Conservation (phyloP, 192 early-diverging fungal species). For the Coemansia sp. region DNA sequence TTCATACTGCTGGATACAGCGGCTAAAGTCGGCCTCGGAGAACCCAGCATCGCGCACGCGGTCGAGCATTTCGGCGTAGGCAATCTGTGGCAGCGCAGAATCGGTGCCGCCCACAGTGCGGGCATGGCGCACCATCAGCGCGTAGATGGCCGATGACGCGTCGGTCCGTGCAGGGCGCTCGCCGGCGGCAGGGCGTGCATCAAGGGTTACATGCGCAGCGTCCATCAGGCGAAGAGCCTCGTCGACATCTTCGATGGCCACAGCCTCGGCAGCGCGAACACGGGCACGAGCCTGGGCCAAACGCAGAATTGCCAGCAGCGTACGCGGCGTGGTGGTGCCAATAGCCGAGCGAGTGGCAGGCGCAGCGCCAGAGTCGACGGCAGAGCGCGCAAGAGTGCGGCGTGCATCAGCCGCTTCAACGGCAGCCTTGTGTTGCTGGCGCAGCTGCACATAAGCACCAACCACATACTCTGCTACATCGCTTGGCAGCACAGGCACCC, state of each 20-base stretch:
- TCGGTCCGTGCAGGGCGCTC: conserved; percentile 41
- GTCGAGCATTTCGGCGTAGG: conserved; percentile 64
- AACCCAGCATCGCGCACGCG: conserved; percentile 75
- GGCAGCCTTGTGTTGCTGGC: conserved; percentile 61
- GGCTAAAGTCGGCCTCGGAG: conserved; percentile 72
- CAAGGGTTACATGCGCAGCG: conserved; percentile 83
- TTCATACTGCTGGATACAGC: conserved; percentile 71
- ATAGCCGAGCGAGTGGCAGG: conserved; percentile 24
- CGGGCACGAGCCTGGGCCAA: conserved; percentile 81
- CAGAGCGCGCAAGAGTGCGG: conserved; percentile 12
- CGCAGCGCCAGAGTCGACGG: conserved; percentile 24
- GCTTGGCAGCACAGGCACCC: conserved; percentile 69
- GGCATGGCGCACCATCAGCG: conserved; percentile 74
- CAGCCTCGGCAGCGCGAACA: conserved; percentile 67
- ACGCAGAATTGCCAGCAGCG: conserved; percentile 83
- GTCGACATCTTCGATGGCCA: conserved; percentile 74
- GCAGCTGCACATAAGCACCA: conserved; percentile 78
- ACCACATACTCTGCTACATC: conserved; percentile 84
- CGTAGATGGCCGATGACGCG: conserved; percentile 68
- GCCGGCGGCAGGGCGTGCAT: conserved; percentile 50
- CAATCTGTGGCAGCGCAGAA: conserved; percentile 52
- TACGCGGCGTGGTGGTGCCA: conserved; percentile 61
- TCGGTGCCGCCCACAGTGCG: conserved; percentile 56
- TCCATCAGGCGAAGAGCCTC: conserved; percentile 87
- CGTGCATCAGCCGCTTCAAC: conserved; percentile 12